phyloP scores from a whole-genome alignment of 495 filamentous ascomycete species.

The Podospora fimiseda region DNA sequence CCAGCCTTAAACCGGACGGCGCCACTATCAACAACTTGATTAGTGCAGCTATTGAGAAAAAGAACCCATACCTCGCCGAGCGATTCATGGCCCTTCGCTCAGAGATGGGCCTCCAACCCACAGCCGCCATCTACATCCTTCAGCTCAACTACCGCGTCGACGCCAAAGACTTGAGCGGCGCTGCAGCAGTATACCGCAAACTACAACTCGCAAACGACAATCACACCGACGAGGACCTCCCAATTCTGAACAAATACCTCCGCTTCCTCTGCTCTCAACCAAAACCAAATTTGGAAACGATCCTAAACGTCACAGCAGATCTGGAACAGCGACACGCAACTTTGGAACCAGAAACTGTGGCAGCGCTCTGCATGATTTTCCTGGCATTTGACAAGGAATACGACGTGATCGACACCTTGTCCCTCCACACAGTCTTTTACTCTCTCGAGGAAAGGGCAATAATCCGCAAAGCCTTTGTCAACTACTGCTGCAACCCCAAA shows the following conservation, averaged over 20 bases:
- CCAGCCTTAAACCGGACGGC: slow-evolving; percentile 48
- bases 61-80: slow-evolving; percentile 65
- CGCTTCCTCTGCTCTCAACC: slow-evolving; percentile 57
- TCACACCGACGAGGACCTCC: slow-evolving; percentile 49
- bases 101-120: slow-evolving; percentile 55
- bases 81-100: slow-evolving; percentile 60
- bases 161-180: slow-evolving; percentile 60
- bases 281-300: slow-evolving; percentile 51
- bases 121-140: slow-evolving; percentile 61
- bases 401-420: slow-evolving; percentile 71
- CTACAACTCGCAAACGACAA: slow-evolving; percentile 41
- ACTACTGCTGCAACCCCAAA: slow-evolving; percentile 55
- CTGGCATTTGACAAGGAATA: slow-evolving; percentile 64
- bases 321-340: slow-evolving; percentile 62
- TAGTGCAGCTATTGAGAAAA: slow-evolving; percentile 60
- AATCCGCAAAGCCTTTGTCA: slow-evolving; percentile 57
- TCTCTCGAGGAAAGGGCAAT: slow-evolving; percentile 55
- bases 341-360: slow-evolving; percentile 65
- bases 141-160: slow-evolving; percentile 69
- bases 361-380: slow-evolving; percentile 61
- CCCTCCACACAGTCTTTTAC: slow-evolving; percentile 57
- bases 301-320: slow-evolving; percentile 68
- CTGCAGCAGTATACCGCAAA: slow-evolving; percentile 55
- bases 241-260: slow-evolving; percentile 69
- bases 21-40: slow-evolving; percentile 69